These are phyloP conservation scores for Cutaneotrichosporon mucoides DNA, from an alignment of 1,284 basidiomycete genomes.

Conservation along the genomic window DNA sequence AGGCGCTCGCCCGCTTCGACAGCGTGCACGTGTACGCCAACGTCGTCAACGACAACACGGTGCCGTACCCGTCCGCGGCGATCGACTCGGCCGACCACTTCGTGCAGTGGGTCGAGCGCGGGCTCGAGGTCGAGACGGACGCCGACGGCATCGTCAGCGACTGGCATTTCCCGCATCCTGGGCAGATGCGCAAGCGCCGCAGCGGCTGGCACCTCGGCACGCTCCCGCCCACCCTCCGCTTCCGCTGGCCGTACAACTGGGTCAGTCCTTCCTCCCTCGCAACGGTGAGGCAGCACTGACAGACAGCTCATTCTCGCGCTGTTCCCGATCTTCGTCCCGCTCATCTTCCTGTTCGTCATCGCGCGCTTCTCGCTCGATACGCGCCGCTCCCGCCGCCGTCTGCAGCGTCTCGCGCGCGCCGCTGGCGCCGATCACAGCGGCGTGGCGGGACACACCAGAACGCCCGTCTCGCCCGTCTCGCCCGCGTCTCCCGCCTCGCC, in stretches of 20 bases:
- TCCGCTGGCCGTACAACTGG: constrained; percentile 66
- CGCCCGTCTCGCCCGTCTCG: background rate
- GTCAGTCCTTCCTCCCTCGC: too few species aligned
- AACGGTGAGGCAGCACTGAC: too few species aligned
- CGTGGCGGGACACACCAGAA: too few species aligned
- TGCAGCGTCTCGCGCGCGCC: constrained; percentile 31
- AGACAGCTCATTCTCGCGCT: constrained; percentile 59
- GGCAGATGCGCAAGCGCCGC: constrained; percentile 11
- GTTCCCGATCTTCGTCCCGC: constrained; percentile 54
- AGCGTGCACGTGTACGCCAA: constrained; percentile 79
- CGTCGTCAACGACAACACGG: constrained; percentile 70
- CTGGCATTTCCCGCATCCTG: constrained; percentile 7
- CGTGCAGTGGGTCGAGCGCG: constrained; percentile 56
- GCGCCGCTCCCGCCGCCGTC: constrained; percentile 26
- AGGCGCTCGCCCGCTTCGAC: constrained; percentile 66
- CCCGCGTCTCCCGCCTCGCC: background rate
- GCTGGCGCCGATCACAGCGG: background rate
- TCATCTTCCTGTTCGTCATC: constrained; percentile 50
- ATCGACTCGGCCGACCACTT: constrained; percentile 70
- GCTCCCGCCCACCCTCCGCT: constrained; percentile 63
- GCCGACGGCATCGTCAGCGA: constrained; percentile 23
- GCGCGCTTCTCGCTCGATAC: constrained; percentile 35
- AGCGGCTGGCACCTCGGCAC: constrained; percentile 32
- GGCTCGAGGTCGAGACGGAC: constrained; percentile 59
- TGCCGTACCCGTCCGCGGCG: constrained; percentile 73